phyloP scores from a whole-genome alignment of 2,329 filamentous ascomycete species.

The Conoideocrella luteorostrata region DNA sequence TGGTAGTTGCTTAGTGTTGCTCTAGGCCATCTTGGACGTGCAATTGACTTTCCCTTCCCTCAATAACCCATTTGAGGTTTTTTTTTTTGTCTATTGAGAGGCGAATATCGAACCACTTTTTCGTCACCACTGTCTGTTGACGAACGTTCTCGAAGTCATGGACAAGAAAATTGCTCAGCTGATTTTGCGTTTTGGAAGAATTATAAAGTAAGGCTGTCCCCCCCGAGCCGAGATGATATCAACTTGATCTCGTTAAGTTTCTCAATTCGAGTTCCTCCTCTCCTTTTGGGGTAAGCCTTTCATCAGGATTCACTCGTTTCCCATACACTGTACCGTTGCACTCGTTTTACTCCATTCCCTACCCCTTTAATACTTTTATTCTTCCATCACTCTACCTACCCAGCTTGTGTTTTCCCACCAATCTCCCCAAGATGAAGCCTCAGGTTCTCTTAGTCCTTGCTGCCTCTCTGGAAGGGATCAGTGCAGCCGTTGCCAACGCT shows the following conservation, averaged over 20 bases:
- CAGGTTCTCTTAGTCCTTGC: neutral
- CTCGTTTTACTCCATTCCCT: neutral
- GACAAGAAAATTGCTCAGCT: neutral
- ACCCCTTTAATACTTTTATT: neutral
- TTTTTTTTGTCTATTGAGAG: no score
- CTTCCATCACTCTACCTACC: neutral
- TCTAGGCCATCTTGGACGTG: neutral
- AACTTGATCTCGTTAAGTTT: neutral
- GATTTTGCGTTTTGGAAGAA: neutral
- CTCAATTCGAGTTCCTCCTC: neutral
- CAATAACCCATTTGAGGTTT: no score
- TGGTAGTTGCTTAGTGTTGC: neutral
- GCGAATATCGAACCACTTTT: no score
- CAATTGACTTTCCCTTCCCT: neutral
- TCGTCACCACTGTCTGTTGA: no score
- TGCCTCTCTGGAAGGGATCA: neutral
- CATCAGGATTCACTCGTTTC: neutral
- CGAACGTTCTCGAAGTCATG: neutral
- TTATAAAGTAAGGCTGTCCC: neutral
- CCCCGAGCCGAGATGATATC: neutral
- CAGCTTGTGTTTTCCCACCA: no score
- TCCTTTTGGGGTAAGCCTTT: neutral
- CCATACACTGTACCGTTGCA: neutral
- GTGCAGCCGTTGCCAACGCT: neutral
- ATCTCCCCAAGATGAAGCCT: slow-evolving; percentile 2